Evolutionary conservation across 2,329 filamentous ascomycete species (phyloP), one percentile per base, ranked within the genome.

Genomic region (Fusarium subglutinans): DNA sequence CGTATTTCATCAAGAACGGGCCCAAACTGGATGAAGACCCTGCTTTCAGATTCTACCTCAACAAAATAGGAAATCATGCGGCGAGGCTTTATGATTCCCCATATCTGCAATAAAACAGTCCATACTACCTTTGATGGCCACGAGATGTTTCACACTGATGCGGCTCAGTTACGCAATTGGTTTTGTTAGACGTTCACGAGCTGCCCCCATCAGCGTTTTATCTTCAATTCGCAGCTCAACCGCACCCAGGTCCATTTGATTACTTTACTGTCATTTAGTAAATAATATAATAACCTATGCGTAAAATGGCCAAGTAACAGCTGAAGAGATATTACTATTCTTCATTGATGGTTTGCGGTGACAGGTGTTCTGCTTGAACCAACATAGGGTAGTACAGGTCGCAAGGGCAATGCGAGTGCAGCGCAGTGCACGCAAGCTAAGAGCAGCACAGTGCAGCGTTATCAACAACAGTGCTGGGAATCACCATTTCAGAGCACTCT

Each of bases 101-200:
- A 18, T 13, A 18, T 17, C 11, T 8, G 3, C 1, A n/a, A n/a
- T 2, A 11, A n/a, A n/a, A 14, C 3, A 12, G 12, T 30, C 5
- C 14, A 18, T n/a, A 5, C 3, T 30, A 7, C 11, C 8, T 12
- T 50, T 5, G 8, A 13, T 5, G 10, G 5, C 11, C 5, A n/a
- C 8, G 5, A n/a, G 8, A 9, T 9, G 14, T 7, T 30, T 9
- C 7, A 6, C 5, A 33, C 7, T 20, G 17, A 4, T 12, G 14
- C 10, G 26, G 14, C 6, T 30, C 20, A 17, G 13, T 30, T 11
- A 2, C 5, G 9, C 22, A 0, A 8, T 2, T 17, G 4, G 26
- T 22, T 11, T 11, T 3, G 5, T 2, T 17, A 8, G 3, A 6
- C 6, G 9, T 6, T 8, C 3, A 2, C 5, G 0, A 28, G 20